Evolutionary conservation across 2,329 filamentous ascomycete genomes (phyloP).

Genomic region (Pestalotiopsis sp.): DNA sequence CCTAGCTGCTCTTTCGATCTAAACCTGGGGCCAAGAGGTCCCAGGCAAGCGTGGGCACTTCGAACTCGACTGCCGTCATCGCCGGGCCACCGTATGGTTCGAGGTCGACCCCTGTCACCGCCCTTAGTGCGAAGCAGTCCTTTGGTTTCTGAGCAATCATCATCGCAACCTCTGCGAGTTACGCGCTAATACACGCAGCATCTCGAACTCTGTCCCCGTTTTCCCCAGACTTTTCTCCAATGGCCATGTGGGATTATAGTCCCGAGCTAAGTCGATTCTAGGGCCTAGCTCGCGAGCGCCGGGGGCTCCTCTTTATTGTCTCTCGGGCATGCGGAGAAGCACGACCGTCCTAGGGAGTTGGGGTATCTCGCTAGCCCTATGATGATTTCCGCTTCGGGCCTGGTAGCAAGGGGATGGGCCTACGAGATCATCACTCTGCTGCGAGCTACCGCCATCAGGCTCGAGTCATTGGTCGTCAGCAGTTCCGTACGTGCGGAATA

Average conservation of each 20-base stretch:
- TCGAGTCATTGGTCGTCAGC: background rate
- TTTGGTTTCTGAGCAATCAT: background rate
- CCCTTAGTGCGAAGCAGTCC: background rate
- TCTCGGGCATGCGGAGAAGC: constrained; percentile 2
- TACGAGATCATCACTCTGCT: background rate
- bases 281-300: background rate
- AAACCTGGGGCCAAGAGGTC: background rate
- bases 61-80: background rate
- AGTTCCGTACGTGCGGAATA: constrained; percentile 1
- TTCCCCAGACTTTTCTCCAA: constrained; percentile 4
- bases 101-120: background rate
- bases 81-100: background rate
- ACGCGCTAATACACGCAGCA: background rate
- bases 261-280: background rate
- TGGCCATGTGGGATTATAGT: background rate
- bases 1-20: background rate
- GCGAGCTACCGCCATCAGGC: background rate
- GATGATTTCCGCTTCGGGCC: background rate
- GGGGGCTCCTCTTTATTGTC: background rate
- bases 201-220: background rate
- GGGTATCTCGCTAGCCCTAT: background rate
- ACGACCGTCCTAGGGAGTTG: background rate
- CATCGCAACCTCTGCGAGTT: background rate
- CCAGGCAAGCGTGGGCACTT: background rate
- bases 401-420: background rate